Conservation (phyloP, 2,329 filamentous ascomycete species). For the Stagonosporopsis tanaceti region DNA sequence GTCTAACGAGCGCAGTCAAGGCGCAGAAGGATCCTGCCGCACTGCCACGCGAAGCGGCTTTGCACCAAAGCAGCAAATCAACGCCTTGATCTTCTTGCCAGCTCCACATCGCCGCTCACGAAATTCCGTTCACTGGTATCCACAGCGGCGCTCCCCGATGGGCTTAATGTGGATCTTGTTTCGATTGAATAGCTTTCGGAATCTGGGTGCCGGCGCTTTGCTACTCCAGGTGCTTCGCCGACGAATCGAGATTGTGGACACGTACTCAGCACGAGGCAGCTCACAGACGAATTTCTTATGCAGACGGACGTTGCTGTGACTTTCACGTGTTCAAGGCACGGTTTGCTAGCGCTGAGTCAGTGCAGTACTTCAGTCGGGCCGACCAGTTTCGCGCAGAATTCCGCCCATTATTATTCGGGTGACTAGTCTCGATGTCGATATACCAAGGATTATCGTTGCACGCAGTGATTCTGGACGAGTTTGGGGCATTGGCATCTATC, state of each 20-base stretch:
- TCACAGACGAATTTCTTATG: neutral
- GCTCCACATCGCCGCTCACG: neutral
- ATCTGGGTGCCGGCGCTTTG: conserved; percentile 1
- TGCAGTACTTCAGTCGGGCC: neutral
- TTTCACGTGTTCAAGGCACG: neutral
- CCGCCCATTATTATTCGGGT: neutral
- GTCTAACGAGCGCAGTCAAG: conserved; percentile 2
- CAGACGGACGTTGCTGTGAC: conserved; percentile 1
- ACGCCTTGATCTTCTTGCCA: conserved; percentile 1
- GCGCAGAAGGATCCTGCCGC: neutral
- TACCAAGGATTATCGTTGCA: neutral
- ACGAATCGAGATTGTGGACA: conserved; percentile 7
- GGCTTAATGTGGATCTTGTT: neutral
- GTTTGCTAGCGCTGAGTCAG: conserved; percentile 6
- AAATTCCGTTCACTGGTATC: neutral
- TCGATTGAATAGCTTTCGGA: conserved; percentile 5
- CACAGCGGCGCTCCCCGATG: neutral
- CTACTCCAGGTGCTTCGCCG: conserved; percentile 4
- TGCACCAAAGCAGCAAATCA: neutral
- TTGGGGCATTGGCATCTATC: neutral
- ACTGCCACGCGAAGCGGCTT: conserved; percentile 1
- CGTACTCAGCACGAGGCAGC: neutral
- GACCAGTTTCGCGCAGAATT: neutral
- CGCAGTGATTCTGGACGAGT: neutral
- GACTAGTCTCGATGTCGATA: neutral